phyloP scores from a whole-genome alignment of 2,329 filamentous ascomycete genomes.

The Sclerotinia sclerotiorum region DNA sequence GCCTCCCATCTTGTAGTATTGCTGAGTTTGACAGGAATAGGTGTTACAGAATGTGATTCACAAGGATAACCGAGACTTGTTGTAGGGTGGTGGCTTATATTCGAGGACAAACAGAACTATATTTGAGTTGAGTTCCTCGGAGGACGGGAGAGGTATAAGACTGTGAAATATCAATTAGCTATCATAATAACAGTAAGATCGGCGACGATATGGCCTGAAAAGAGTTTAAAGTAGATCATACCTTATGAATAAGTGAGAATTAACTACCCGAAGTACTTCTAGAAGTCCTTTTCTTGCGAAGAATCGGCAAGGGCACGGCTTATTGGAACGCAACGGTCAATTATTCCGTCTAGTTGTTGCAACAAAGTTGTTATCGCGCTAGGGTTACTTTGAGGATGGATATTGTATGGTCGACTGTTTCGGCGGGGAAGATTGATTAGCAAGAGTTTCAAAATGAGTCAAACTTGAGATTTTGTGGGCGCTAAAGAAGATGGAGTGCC shows the following conservation, averaged over 20 bases:
- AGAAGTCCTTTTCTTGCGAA: background rate
- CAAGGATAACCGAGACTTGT: background rate
- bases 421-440: background rate
- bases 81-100: background rate
- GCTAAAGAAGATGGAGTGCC: background rate
- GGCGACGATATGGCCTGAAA: background rate
- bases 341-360: background rate
- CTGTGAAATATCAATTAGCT: background rate
- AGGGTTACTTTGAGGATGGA: no score
- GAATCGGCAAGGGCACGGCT: background rate
- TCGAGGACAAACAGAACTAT: background rate
- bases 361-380: background rate
- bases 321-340: no score
- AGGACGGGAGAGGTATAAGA: background rate
- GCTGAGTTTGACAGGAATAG: background rate
- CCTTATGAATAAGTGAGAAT: background rate
- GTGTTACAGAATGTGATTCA: background rate
- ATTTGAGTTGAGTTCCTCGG: background rate
- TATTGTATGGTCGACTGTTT: background rate
- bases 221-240: background rate
- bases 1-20: constrained; percentile 20
- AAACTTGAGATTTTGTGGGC: background rate
- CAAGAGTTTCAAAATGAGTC: background rate
- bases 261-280: background rate
- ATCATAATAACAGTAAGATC: background rate